phyloP scores from a whole-genome alignment of 495 filamentous ascomycete genomes.

The Penicillium egyptiacum region DNA sequence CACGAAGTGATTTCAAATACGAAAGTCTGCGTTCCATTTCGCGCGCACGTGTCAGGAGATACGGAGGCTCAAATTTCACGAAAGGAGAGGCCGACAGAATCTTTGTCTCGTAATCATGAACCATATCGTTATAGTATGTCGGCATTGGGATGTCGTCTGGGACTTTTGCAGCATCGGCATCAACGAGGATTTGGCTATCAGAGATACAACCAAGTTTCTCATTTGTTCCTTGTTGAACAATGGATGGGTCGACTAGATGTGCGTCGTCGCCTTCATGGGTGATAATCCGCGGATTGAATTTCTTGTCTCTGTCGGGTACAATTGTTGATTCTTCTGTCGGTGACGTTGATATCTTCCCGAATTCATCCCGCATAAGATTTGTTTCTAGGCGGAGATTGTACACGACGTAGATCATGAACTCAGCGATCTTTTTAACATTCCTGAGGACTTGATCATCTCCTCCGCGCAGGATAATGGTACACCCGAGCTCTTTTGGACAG shows the following conservation, averaged over 20 bases:
- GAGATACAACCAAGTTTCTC: constrained; percentile 21
- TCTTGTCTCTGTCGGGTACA: constrained; percentile 9
- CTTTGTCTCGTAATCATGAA: constrained; percentile 85
- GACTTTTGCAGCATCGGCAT: constrained; percentile 54
- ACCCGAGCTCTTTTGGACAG: constrained; percentile 88
- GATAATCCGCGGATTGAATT: background rate
- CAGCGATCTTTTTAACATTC: constrained; percentile 89
- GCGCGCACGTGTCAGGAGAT: constrained; percentile 85
- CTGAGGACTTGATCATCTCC: constrained; percentile 66
- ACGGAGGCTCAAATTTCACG: constrained; percentile 91
- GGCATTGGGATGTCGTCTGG: constrained; percentile 88
- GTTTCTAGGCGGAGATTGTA: constrained; percentile 98
- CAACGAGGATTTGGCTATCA: constrained; percentile 19
- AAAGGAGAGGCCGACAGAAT: constrained; percentile 96
- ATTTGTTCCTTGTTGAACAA: constrained; percentile 12
- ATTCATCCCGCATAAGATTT: constrained; percentile 93
- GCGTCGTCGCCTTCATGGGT: background rate
- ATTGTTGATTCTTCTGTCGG: constrained; percentile 37
- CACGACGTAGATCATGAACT: constrained; percentile 98
- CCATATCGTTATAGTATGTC: constrained; percentile 91
- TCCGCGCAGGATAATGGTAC: constrained; percentile 92
- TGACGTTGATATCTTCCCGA: constrained; percentile 77
- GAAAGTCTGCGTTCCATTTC: constrained; percentile 82
- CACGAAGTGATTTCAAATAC: constrained; percentile 76
- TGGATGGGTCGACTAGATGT: constrained; percentile 6